phyloP scores from a whole-genome alignment of 2,329 filamentous ascomycete species.

The Cladosporium austrohemisphaericum region DNA sequence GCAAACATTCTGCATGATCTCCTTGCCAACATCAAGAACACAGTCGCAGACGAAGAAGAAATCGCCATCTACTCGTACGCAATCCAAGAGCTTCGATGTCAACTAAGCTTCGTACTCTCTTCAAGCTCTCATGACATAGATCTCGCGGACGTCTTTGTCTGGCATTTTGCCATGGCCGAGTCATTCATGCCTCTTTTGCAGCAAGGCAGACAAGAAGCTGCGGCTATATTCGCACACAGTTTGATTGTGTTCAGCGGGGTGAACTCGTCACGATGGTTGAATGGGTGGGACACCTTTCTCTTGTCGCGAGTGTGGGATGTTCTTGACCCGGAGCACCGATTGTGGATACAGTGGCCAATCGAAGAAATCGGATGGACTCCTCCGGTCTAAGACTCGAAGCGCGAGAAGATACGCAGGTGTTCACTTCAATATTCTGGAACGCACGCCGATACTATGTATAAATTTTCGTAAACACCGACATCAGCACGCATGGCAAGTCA shows the following conservation, averaged over 20 bases:
- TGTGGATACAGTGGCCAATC: conserved; percentile 11
- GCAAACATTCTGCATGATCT: neutral
- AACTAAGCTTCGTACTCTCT: conserved; percentile 1
- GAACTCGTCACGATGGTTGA: neutral
- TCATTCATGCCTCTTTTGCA: neutral
- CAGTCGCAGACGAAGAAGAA: neutral
- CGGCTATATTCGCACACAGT: neutral
- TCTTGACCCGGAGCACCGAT: neutral
- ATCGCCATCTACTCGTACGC: neutral
- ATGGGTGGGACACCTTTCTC: conserved; percentile 7
- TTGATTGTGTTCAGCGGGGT: neutral
- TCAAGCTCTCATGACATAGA: neutral
- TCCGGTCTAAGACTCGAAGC: neutral
- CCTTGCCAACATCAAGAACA: neutral
- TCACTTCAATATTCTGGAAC: too few relatives aligned
- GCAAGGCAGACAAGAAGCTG: conserved; percentile 4
- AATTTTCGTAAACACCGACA: too few relatives aligned
- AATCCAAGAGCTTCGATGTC: neutral
- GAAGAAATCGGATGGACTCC: conserved; percentile 10
- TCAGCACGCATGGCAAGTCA: too few relatives aligned
- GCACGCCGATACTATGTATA: too few relatives aligned
- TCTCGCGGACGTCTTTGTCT: conserved; percentile 3
- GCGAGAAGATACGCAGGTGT: too few relatives aligned
- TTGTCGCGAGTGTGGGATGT: neutral
- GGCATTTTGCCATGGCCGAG: conserved; percentile 4